phyloP scores from a whole-genome alignment of 352 stramenopile genomes.

The Elongisporangium undulatum region DNA sequence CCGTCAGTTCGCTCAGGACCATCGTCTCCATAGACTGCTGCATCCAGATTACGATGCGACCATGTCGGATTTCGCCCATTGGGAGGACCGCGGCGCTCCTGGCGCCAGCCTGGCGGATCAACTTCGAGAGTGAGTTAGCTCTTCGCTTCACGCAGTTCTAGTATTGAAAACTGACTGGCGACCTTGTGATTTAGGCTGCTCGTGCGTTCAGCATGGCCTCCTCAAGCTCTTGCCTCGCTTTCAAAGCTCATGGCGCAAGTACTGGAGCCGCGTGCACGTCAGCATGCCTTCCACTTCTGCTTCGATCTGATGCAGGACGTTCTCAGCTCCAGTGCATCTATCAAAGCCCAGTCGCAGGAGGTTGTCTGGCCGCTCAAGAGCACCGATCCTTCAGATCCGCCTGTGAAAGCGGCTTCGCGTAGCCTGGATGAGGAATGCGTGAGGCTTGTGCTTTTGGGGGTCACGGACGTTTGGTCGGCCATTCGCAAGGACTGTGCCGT shows the following conservation, averaged over 20 bases:
- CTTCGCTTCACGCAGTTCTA: not conserved
- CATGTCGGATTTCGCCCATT: slow-evolving; percentile 1
- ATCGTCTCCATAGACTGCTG: slow-evolving; percentile 3
- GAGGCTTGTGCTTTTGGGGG: slow-evolving; percentile 33
- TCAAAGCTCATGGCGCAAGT: slow-evolving; percentile 17
- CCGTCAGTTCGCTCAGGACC: slow-evolving; percentile 8
- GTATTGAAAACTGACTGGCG: slow-evolving; percentile 1
- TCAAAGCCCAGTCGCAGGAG: slow-evolving; percentile 7
- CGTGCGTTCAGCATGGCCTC: slow-evolving; percentile 15
- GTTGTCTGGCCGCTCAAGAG: slow-evolving; percentile 5
- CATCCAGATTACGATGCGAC: slow-evolving; percentile 6
- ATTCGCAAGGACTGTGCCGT: slow-evolving; percentile 50
- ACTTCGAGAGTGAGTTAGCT: slow-evolving; percentile 8
- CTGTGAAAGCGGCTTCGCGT: not conserved
- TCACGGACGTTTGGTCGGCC: slow-evolving; percentile 68
- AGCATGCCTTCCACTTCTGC: slow-evolving; percentile 24
- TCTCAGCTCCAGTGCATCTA: not conserved
- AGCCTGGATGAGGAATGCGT: slow-evolving; percentile 12
- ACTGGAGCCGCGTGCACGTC: slow-evolving; percentile 33
- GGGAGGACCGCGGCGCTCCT: not conserved
- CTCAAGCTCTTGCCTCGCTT: slow-evolving; percentile 8
- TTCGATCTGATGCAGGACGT: slow-evolving; percentile 18
- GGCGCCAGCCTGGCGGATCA: not conserved
- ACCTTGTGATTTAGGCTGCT: slow-evolving; percentile 10
- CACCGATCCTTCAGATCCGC: not conserved